These are phyloP conservation scores for Helianthus tuberosus DNA, from an alignment of 129 eudicot genomes.

Conservation along the genomic window DNA sequence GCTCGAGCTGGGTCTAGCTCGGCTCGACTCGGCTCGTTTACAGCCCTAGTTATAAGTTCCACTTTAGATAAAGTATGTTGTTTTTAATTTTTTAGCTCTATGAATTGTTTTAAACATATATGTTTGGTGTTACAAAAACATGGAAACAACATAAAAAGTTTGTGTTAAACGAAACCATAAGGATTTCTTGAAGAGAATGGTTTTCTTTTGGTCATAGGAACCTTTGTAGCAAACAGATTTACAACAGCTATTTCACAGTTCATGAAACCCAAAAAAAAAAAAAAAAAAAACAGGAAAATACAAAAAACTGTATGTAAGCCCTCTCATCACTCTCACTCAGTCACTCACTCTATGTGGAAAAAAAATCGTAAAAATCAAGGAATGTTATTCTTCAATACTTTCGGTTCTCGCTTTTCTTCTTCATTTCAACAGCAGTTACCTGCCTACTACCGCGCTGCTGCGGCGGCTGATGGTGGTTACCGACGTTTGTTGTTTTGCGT, in stretches of 20 bases:
- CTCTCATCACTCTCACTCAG: constrained; percentile 47
- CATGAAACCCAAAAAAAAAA: neutral
- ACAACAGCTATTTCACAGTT: neutral
- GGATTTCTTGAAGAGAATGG: neutral
- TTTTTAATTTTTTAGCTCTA: too few relatives aligned
- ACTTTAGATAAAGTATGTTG: too few relatives aligned
- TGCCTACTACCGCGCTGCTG: constrained; percentile 58
- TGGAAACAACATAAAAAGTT: too few relatives aligned
- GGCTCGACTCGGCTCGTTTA: too few relatives aligned
- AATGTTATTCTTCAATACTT: constrained; percentile 44
- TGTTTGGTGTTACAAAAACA: too few relatives aligned
- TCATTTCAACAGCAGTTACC: constrained; percentile 48
- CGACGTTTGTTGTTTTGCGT: constrained; percentile 43
- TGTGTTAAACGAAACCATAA: too few relatives aligned
- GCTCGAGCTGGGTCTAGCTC: too few relatives aligned
- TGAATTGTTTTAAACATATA: too few relatives aligned
- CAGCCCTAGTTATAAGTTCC: too few relatives aligned
- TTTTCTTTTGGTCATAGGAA: neutral
- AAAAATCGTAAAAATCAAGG: neutral
- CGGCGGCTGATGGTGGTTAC: constrained; percentile 35
- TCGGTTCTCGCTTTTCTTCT: constrained; percentile 62
- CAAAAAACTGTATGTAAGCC: constrained; percentile 19
- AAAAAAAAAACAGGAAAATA: constrained; percentile 2
- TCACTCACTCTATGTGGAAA: constrained; percentile 30
- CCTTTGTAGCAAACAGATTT: neutral